Conservation (phyloP, 768 basidiomycete genomes). For the Lentinula raphanica region DNA sequence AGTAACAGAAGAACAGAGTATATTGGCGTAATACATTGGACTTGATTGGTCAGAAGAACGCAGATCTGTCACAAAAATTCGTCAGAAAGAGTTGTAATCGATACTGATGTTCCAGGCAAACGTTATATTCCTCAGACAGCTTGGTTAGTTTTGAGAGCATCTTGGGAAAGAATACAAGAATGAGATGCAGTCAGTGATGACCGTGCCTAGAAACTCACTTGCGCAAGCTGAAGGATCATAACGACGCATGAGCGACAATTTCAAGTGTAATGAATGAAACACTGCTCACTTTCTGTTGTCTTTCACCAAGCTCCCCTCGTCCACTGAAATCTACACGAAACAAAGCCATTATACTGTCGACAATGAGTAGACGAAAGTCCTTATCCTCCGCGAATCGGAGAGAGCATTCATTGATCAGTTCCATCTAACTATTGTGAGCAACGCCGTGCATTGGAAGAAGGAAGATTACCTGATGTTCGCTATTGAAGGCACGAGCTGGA, state of each 20-base stretch:
- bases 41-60: conserved; percentile 89
- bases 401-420: conserved; percentile 86
- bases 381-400: conserved; percentile 87
- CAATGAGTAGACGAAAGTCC: conserved; percentile 74
- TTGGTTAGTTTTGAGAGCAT: conserved; percentile 91
- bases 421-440: conserved; percentile 53
- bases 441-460: neutral
- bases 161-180: no score
- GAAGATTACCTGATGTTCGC: conserved; percentile 75
- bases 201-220: conserved; percentile 39
- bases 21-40: conserved; percentile 55
- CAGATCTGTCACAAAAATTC: conserved; percentile 49
- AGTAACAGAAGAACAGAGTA: neutral
- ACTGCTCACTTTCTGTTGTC: conserved; percentile 74
- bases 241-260: neutral
- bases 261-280: neutral
- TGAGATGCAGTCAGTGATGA: neutral
- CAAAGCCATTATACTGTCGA: conserved; percentile 96
- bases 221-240: conserved; percentile 57
- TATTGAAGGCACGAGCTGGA: conserved; percentile 83
- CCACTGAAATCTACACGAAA: conserved; percentile 94
- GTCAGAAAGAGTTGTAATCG: conserved; percentile 9
- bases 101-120: conserved; percentile 22
- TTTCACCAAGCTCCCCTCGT: conserved; percentile 88
- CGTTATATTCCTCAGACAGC: conserved; percentile 89